These are phyloP conservation scores for Geosmithia flava DNA, from an alignment of 2,329 filamentous ascomycete genomes.

Conservation along the genomic window DNA sequence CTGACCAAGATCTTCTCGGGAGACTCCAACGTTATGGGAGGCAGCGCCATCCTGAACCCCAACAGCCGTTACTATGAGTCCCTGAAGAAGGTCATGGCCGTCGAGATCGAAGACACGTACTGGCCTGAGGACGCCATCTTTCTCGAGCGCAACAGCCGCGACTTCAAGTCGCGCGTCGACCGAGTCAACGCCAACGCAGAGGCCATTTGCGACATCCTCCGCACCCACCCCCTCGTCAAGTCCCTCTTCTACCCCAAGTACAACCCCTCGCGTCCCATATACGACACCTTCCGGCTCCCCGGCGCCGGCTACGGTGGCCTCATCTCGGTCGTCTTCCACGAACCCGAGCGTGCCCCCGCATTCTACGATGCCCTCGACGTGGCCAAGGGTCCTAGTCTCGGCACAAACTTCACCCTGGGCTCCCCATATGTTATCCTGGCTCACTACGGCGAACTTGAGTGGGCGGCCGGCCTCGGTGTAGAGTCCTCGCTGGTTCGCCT, in stretches of 20 bases:
- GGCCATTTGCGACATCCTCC: constrained; percentile 63
- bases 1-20: constrained; percentile 96
- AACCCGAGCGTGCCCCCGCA: constrained; percentile 54
- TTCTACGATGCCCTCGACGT: constrained; percentile 84
- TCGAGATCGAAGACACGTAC: constrained; percentile 74
- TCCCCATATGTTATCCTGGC: constrained; percentile 87
- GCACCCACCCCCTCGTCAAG: constrained; percentile 51
- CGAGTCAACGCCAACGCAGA: constrained; percentile 81
- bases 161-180: constrained; percentile 73
- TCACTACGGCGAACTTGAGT: constrained; percentile 86
- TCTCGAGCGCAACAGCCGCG: constrained; percentile 89
- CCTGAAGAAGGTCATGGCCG: constrained; percentile 54
- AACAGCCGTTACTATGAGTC: constrained; percentile 55
- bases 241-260: constrained; percentile 79
- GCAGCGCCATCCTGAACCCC: constrained; percentile 54
- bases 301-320: constrained; percentile 82
- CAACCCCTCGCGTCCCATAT: constrained; percentile 55
- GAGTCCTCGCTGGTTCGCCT: constrained; percentile 71
- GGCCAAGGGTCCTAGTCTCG: constrained; percentile 85
- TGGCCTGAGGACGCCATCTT: constrained; percentile 93
- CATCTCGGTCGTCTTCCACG: constrained; percentile 70
- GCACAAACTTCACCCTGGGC: constrained; percentile 90
- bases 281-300: constrained; percentile 64
- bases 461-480: constrained; percentile 73
- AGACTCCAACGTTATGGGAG: constrained; percentile 97